Percentiles rank a stretch among this genome's conserved stretches.
Evolutionary conservation across 164 flowering plant species (phyloP).

Genomic region (Brasenia schreberi): DNA sequence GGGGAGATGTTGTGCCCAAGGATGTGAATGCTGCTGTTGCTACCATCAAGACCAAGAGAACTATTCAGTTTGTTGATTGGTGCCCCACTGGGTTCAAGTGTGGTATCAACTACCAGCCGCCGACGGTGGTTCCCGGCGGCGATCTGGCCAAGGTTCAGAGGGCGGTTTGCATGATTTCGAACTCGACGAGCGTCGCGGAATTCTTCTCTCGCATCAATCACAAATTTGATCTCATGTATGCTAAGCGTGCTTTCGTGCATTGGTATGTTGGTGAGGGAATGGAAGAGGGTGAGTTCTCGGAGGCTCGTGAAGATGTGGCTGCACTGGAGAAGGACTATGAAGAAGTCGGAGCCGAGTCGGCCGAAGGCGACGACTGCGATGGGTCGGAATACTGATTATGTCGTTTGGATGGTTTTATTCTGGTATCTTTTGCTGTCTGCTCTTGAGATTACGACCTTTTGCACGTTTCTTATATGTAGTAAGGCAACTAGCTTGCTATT

Average conservation of each 20-base stretch:
- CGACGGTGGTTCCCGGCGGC: slow-evolving; percentile 61
- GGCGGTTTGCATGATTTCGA: slow-evolving; percentile 63
- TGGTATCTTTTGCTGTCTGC: no score
- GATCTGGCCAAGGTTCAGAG: slow-evolving; percentile 61
- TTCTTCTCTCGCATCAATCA: slow-evolving; percentile 41
- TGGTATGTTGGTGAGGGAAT: slow-evolving; percentile 24
- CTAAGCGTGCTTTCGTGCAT: slow-evolving; percentile 36
- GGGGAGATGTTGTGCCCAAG: slow-evolving; percentile 19
- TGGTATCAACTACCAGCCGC: slow-evolving; percentile 13
- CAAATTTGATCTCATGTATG: slow-evolving; percentile 50
- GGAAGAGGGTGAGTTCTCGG: slow-evolving; percentile 68
- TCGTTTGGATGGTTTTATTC: no score
- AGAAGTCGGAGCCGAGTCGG: slow-evolving; percentile 54
- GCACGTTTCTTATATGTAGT: no score
- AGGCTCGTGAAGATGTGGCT: slow-evolving; percentile 53
- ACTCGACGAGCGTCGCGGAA: slow-evolving; percentile 42
- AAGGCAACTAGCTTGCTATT: no score
- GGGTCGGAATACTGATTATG: slow-evolving; percentile 13
- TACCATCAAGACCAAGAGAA: slow-evolving; percentile 39
- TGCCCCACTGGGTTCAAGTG: slow-evolving; percentile 66
- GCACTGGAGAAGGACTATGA: slow-evolving; percentile 58
- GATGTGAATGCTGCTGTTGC: slow-evolving; percentile 2
- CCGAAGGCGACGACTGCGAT: slow-evolving; percentile 46
- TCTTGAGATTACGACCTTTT: no score
- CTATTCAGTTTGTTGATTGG: slow-evolving; percentile 66